These are phyloP conservation scores for Eimeria falciformis DNA, from an alignment of 169 alveolate species.

Conservation along the genomic window DNA sequence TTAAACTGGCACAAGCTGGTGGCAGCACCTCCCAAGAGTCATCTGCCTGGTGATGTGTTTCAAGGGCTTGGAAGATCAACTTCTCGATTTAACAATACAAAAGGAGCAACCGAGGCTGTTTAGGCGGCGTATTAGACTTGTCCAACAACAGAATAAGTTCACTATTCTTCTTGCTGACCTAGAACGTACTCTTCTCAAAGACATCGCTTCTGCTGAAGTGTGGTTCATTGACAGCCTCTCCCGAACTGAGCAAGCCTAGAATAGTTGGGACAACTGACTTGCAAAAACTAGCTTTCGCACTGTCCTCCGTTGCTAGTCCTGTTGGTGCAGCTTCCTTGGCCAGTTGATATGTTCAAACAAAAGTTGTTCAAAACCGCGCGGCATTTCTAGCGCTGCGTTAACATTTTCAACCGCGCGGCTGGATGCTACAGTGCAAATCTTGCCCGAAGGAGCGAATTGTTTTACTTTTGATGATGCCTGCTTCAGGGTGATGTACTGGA, in stretches of 20 bases:
- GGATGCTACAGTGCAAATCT: no score
- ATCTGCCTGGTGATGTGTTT: background rate
- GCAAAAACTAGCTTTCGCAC: no score
- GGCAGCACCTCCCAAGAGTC: no score
- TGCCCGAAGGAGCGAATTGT: no score
- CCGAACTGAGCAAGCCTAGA: background rate
- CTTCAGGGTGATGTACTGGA: slow-evolving; percentile 92
- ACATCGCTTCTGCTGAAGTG: slow-evolving; percentile 88
- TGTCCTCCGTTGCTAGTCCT: no score
- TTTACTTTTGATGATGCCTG: no score
- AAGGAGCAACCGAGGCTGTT: slow-evolving; percentile 96
- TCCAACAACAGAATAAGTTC: slow-evolving; percentile 95
- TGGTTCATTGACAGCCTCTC: no score
- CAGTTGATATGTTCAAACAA: no score
- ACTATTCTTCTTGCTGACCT: slow-evolving; percentile 94
- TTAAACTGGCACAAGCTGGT: no score
- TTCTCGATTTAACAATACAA: slow-evolving; percentile 94
- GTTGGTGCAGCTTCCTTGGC: background rate
- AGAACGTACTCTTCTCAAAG: slow-evolving; percentile 93
- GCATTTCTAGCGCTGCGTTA: no score
- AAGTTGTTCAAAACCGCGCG: background rate
- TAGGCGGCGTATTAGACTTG: slow-evolving; percentile 91
- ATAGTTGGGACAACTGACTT: background rate
- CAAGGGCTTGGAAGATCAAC: slow-evolving; percentile 96
- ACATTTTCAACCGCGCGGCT: no score